Conservation (phyloP, 2,329 filamentous ascomycete genomes). For the Venturia nashicola region DNA sequence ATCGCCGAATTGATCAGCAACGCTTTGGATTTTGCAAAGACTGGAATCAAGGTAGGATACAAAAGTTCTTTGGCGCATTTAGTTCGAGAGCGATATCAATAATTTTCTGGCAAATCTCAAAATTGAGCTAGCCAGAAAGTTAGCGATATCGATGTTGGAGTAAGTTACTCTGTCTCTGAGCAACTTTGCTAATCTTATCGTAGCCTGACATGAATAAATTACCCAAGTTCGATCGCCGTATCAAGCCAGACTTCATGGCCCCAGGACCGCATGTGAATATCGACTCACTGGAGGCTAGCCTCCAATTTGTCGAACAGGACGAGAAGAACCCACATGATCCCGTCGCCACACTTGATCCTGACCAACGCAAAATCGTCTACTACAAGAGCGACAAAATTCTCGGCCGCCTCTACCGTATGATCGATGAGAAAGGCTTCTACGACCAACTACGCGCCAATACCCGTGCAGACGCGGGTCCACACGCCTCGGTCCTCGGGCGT, state of each 20-base stretch:
- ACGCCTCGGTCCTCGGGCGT: neutral
- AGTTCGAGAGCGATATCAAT: neutral
- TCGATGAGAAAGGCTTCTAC: conserved; percentile 62
- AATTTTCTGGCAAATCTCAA: neutral
- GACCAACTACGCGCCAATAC: conserved; percentile 23
- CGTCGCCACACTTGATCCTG: conserved; percentile 12
- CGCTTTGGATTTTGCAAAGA: conserved; percentile 61
- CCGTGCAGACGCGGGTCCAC: conserved; percentile 4
- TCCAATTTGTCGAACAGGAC: conserved; percentile 33
- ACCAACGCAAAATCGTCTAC: conserved; percentile 34
- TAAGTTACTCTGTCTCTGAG: neutral
- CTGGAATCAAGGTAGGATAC: conserved; percentile 43
- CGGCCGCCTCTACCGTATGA: conserved; percentile 56
- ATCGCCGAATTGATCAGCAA: conserved; percentile 56
- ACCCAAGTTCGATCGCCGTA: conserved; percentile 23
- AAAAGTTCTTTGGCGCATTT: neutral
- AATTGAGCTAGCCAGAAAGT: neutral
- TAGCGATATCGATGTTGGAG: conserved; percentile 14
- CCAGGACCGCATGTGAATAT: conserved; percentile 32
- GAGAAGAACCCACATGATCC: conserved; percentile 33
- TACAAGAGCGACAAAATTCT: conserved; percentile 59
- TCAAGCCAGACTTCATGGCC: conserved; percentile 43
- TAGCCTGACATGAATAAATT: conserved; percentile 35
- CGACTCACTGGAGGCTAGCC: conserved; percentile 17
- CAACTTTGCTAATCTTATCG: neutral